Percentiles rank a stretch among this genome's conserved stretches.
Evolutionary conservation across 257 asterid genomes (phyloP).

Genomic region (Euphrasia confusa): DNA sequence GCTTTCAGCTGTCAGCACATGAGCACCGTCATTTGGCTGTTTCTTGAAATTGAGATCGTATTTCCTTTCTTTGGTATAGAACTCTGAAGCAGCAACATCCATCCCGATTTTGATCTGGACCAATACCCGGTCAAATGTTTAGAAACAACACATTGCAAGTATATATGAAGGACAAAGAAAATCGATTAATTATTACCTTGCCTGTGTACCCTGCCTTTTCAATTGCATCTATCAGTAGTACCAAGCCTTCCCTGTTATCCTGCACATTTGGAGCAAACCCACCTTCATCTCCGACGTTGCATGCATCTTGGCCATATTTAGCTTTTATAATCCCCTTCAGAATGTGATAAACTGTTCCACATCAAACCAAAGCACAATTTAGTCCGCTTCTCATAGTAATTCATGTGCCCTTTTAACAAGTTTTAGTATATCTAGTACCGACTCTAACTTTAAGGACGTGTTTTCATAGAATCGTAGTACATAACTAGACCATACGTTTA

Average conservation of each 20-base stretch:
- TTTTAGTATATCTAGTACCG: conserved; percentile 1
- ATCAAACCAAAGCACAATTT: conserved; percentile 23
- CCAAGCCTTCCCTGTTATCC: conserved; percentile 93
- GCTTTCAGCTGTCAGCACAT: conserved; percentile 65
- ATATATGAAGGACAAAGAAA: background rate
- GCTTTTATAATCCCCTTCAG: conserved; percentile 94
- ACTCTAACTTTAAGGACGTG: background rate
- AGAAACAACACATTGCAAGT: conserved; percentile 16
- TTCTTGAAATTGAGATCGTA: conserved; percentile 97
- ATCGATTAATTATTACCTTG: conserved; percentile 41
- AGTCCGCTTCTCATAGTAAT: conserved; percentile 12
- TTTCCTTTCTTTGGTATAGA: conserved; percentile 72
- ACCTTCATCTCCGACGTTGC: conserved; percentile 99
- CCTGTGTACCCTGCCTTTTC: conserved; percentile 94
- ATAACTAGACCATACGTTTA: conserved; percentile 1
- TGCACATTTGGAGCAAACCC: conserved; percentile 99
- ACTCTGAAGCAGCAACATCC: conserved; percentile 99
- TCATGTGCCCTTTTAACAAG: conserved; percentile 2
- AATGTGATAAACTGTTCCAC: conserved; percentile 70
- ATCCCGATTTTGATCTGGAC: conserved; percentile 93
- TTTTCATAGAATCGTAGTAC: background rate
- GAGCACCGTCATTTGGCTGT: conserved; percentile 94
- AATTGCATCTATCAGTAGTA: conserved; percentile 87
- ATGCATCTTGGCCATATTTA: conserved; percentile 98
- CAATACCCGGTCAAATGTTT: conserved; percentile 10